phyloP scores from a whole-genome alignment of 306 rosid species.

The Bauhinia variegata region DNA sequence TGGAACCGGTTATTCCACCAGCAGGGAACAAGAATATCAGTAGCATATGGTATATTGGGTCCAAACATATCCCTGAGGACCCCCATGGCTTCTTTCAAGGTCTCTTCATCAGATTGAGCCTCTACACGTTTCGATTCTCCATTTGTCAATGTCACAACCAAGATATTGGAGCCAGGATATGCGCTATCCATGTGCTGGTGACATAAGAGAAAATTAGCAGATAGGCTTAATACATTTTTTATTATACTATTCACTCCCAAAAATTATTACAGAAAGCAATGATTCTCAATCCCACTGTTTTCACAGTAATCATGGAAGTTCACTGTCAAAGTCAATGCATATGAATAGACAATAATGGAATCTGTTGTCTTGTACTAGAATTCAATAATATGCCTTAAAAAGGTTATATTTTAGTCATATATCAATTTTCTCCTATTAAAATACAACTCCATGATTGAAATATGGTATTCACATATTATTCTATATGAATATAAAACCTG shows the following conservation, averaged over 20 bases:
- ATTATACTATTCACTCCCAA: slow-evolving; percentile 39
- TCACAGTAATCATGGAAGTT: slow-evolving; percentile 11
- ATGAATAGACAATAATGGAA: slow-evolving; percentile 14
- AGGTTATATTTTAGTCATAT: slow-evolving; percentile 16
- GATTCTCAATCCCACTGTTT: slow-evolving; percentile 35
- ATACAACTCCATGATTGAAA: slow-evolving; percentile 25
- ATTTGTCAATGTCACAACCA: slow-evolving; percentile 95
- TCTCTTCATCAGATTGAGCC: slow-evolving; percentile 74
- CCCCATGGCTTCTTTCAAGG: slow-evolving; percentile 83
- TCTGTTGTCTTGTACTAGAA: slow-evolving; percentile 26
- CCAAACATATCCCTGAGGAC: slow-evolving; percentile 93
- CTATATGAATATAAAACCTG: slow-evolving; percentile 32
- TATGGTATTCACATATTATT: slow-evolving; percentile 28
- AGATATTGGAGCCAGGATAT: slow-evolving; percentile 88
- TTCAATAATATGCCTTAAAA: slow-evolving; percentile 32
- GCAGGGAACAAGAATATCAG: slow-evolving; percentile 80
- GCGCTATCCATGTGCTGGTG: slow-evolving; percentile 97
- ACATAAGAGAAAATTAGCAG: slow-evolving; percentile 48
- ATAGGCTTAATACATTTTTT: slow-evolving; percentile 34
- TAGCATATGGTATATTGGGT: slow-evolving; percentile 73
- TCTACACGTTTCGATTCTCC: slow-evolving; percentile 96
- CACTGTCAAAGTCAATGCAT: slow-evolving; percentile 35
- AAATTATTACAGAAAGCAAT: slow-evolving; percentile 3
- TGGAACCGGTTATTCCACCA: slow-evolving; percentile 96
- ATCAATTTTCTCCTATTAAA: slow-evolving; percentile 25